Evolutionary conservation across 2,329 filamentous ascomycete genomes (phyloP).

Genomic region (Graphilbum sp.): DNA sequence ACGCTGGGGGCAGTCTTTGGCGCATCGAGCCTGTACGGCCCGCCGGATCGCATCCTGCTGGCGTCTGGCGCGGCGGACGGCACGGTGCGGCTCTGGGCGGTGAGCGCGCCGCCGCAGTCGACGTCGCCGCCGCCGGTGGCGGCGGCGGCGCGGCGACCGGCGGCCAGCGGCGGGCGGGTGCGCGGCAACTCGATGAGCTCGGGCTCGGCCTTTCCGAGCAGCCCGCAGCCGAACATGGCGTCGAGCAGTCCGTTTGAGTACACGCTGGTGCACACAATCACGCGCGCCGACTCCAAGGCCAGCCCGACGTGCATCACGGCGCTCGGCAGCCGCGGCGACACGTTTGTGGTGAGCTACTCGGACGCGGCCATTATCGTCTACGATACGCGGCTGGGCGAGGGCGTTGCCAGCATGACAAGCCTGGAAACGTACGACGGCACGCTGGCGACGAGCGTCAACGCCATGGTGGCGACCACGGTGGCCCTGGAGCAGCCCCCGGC

Average conservation of each 20-base stretch:
- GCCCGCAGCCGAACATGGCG: slow-evolving; percentile 75
- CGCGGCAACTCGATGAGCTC: slow-evolving; percentile 88
- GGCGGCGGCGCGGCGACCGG: slow-evolving; percentile 34
- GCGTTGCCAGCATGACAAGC: slow-evolving; percentile 84
- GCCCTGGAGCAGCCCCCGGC: slow-evolving; percentile 62
- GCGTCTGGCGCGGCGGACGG: slow-evolving; percentile 86
- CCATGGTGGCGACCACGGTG: slow-evolving; percentile 73
- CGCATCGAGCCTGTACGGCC: slow-evolving; percentile 55
- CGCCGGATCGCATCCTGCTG: slow-evolving; percentile 72
- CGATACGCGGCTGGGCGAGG: slow-evolving; percentile 81
- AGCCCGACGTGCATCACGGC: slow-evolving; percentile 90
- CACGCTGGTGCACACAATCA: slow-evolving; percentile 75
- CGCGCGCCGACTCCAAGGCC: slow-evolving; percentile 46
- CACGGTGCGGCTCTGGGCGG: slow-evolving; percentile 82
- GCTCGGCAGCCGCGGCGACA: slow-evolving; percentile 64
- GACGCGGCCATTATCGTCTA: slow-evolving; percentile 85
- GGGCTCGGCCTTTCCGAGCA: slow-evolving; percentile 78
- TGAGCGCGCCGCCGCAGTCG: slow-evolving; percentile 76
- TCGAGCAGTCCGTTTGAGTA: slow-evolving; percentile 77
- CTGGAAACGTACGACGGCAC: slow-evolving; percentile 87
- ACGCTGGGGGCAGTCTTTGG: slow-evolving; percentile 72
- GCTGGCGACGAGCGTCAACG: slow-evolving; percentile 63
- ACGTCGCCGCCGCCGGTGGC: slow-evolving; percentile 59
- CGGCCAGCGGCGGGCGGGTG: slow-evolving; percentile 50
- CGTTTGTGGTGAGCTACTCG: slow-evolving; percentile 83